These are phyloP conservation scores for Dryas integrifolia DNA, from an alignment of 331 rosid genomes.

Conservation along the genomic window DNA sequence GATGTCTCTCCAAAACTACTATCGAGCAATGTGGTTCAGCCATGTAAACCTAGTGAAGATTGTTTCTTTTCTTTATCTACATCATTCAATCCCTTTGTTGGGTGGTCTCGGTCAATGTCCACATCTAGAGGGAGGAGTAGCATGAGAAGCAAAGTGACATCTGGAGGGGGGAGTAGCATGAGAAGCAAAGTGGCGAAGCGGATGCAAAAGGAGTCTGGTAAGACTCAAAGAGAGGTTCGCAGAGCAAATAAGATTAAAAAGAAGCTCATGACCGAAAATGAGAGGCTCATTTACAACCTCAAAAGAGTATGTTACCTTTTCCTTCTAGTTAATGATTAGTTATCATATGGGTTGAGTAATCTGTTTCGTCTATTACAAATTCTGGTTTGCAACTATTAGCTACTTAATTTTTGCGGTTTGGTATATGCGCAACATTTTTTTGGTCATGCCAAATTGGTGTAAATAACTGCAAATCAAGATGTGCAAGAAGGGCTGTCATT, in stretches of 20 bases:
- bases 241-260: constrained; percentile 78
- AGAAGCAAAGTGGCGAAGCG: constrained; percentile 90
- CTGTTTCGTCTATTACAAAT: not conserved
- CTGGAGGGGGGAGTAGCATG: constrained; percentile 84
- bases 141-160: constrained; percentile 90
- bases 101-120: constrained; percentile 63
- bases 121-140: constrained; percentile 78
- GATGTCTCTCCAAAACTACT: constrained; percentile 26
- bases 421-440: not conserved
- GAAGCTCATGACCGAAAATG: constrained; percentile 94
- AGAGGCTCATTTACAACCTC: constrained; percentile 82
- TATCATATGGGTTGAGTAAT: not conserved
- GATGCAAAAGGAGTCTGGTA: constrained; percentile 90
- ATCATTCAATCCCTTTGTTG: constrained; percentile 43
- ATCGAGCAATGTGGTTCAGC: constrained; percentile 39
- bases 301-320: constrained; percentile 62
- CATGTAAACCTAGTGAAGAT: constrained; percentile 29
- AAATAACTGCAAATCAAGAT: not conserved
- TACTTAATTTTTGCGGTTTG: not conserved
- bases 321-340: constrained; percentile 1
- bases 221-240: constrained; percentile 78
- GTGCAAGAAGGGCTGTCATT: not conserved
- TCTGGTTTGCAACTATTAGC: not conserved
- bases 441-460: not conserved
- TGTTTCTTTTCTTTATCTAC: constrained; percentile 29